Conservation (phyloP, 2,329 filamentous ascomycete species). For the Diaporthe sp. region DNA sequence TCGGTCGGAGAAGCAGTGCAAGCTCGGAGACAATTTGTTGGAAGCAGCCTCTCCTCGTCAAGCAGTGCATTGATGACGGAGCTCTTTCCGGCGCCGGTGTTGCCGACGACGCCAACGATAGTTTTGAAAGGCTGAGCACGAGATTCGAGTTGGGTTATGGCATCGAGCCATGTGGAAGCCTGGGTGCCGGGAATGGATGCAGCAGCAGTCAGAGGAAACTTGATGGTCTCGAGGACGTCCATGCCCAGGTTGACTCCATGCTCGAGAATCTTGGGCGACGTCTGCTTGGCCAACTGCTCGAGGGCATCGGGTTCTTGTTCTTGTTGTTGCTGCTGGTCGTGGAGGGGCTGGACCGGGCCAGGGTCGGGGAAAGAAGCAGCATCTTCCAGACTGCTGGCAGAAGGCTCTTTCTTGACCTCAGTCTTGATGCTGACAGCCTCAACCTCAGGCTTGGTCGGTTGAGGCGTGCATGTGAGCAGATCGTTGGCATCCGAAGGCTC, state of each 20-base stretch:
- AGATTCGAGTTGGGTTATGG: not conserved
- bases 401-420: not conserved
- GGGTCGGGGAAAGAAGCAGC: not conserved
- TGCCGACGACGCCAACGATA: constrained; percentile 8
- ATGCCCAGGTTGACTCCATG: not conserved
- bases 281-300: not conserved
- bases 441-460: not conserved
- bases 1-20: constrained; percentile 2
- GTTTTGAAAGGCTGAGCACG: constrained; percentile 13
- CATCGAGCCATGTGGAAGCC: not conserved
- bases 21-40: constrained; percentile 1
- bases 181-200: not conserved
- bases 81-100: not conserved
- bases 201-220: not conserved
- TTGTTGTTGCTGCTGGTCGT: not conserved
- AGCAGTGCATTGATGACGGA: constrained; percentile 14
- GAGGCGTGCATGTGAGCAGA: not conserved
- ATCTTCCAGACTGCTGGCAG: not conserved
- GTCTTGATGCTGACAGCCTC: not conserved
- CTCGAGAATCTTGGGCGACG: not conserved
- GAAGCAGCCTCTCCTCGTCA: constrained; percentile 9
- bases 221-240: not conserved
- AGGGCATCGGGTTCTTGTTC: not conserved
- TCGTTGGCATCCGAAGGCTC: not conserved
- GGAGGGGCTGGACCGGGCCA: not conserved